Evolutionary conservation across 2,329 filamentous ascomycete genomes (phyloP), one percentile per base, ranked within the genome.

Genomic region (Botrytis byssoidea): DNA sequence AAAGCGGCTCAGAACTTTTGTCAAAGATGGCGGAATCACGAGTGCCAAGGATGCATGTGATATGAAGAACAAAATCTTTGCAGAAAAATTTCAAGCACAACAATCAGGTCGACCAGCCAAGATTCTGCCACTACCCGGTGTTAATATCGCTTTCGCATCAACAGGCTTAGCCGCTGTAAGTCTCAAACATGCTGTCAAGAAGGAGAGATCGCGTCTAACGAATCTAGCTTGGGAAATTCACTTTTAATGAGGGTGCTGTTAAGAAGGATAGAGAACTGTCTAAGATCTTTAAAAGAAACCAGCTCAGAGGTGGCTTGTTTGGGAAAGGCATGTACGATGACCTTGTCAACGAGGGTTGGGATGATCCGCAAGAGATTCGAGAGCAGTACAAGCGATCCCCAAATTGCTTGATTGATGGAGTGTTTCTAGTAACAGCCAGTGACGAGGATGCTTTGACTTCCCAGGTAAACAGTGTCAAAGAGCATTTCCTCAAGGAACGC

Each of bases 311-410:
- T 40, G 65, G 65, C 20, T 40, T 68, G 22, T 68, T 68, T 4
- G 48, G 46, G 2, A 68, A 55, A 37, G 65, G 65, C 16, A 68
- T 68, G 65, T 68, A 68, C 48, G 35, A 68, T 20, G 65, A 68
- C 29, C 65, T 68, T n/a, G 65, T 68, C 5, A 6, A 20, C 8
- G 65, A 68, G 46, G 65, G 65, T 5, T 68, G 65, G 65, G 65
- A 68, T 14, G 37, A 68, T 12, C 65, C 65, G 3, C 46, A 68
- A 16, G 65, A 68, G 42, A 68, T 68, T 55, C 65, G 65, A 68
- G 35, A 68, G 12, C 35, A 68, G 8, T 68, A 68, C 25, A 55
- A 40, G 9, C 65, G 46, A 40, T 68, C 63, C 25, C 63, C 35
- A 22, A 22, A 55, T 5, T 35, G 46, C n/a, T 42, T 40, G 46